Evolutionary conservation across 371 early-diverging fungal species (phyloP).

Genomic region (Mucor plumbeus): DNA sequence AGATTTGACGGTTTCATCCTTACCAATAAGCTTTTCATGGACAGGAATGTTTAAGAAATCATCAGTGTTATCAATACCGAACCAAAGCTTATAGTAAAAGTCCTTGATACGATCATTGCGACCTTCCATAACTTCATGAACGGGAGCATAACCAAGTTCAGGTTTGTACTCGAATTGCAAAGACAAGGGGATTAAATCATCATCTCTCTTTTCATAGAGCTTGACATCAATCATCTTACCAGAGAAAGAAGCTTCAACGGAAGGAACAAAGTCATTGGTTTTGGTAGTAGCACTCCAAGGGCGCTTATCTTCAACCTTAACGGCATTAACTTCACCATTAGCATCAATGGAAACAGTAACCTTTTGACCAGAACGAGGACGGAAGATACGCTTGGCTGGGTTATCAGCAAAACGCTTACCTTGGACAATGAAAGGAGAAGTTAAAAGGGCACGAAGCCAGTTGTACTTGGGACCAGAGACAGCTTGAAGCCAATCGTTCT

Average conservation of each 20-base stretch:
- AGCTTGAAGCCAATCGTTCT: constrained; percentile 78
- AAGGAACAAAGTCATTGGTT: constrained; percentile 59
- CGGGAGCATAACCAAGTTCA: constrained; percentile 79
- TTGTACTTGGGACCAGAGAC: constrained; percentile 73
- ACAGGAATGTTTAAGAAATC: constrained; percentile 61
- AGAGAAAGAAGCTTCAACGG: constrained; percentile 65
- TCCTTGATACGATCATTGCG: constrained; percentile 92
- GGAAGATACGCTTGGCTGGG: constrained; percentile 78
- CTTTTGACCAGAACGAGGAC: constrained; percentile 84
- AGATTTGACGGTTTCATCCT: constrained; percentile 64
- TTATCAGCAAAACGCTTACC: constrained; percentile 79
- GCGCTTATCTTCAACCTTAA: constrained; percentile 70
- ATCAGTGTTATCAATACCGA: constrained; percentile 63
- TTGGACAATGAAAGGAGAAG: constrained; percentile 83
- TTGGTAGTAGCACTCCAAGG: constrained; percentile 65
- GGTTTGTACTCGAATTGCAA: constrained; percentile 85
- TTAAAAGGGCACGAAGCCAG: constrained; percentile 91
- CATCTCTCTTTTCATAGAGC: constrained; percentile 75
- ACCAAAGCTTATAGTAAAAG: constrained; percentile 93
- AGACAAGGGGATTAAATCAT: constrained; percentile 71
- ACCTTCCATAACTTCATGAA: constrained; percentile 93
- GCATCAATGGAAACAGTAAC: constrained; percentile 66
- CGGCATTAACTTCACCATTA: constrained; percentile 44
- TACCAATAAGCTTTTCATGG: constrained; percentile 68
- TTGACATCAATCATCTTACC: constrained; percentile 73